Base-by-base conservation (phyloP, 2,329 filamentous ascomycete genomes). In the Neocucurbitaria cava region DNA sequence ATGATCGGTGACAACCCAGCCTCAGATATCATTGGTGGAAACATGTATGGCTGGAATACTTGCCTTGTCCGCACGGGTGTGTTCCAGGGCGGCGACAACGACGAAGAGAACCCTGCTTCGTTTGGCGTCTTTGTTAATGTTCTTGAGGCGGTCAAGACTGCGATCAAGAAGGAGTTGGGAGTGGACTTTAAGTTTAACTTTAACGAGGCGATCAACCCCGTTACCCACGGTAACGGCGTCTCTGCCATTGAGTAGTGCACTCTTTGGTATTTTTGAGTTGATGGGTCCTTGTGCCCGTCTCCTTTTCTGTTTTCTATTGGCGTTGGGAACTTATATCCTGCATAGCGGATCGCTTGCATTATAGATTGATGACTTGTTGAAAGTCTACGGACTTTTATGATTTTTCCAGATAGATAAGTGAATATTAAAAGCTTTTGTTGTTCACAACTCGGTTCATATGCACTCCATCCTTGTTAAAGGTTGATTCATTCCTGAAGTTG, bases 1-100 rank as follows among this genome's bases (percentile, higher is more conserved):
- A 91, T 91, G 88, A 80, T 91, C 50, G 88, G 88, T 61, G 88
- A 91, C 76, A 91, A 90, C 79, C 88, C 88, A 6, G 86, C 86
- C 23, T 89, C 86, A 23, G 88, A 91, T 71, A 90, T 91, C 68
- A 82, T 89, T 60, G 89, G 89, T 58, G 89, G 89, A 58, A 92
- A 92, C 82, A 89, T 88, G 83, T 91, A 92, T 76, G 88, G 88
- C 56, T 92, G 89, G 89, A 92, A 92, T 78, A 91, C 89, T 3
- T 91, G 89, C 70, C 78, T 92, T 49, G 89, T 92, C 52, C 85
- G 89, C 70, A 92, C 89, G 0, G 89, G 89, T 77, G 89, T 92
- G 43, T 91, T 89, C 83, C 87, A 90, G 78, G 89, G 89, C 58
- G 88, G 85, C 17, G 88, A 86, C 54, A 92, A 92, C 71, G 89